Conservation (phyloP, 352 stramenopile species). For the Pythium monospermum region DNA sequence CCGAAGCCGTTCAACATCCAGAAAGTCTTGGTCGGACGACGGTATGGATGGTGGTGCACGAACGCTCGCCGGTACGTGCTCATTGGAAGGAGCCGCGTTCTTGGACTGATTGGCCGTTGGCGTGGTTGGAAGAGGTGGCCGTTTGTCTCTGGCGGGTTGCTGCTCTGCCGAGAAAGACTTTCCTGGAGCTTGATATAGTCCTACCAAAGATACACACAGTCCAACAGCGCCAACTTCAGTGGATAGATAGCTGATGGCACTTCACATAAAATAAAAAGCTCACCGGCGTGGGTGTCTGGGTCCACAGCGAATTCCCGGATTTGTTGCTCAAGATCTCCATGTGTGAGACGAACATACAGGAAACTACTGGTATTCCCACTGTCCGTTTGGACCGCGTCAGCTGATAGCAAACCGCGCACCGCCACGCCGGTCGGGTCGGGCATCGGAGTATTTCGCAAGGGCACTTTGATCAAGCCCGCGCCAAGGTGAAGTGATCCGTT, state of each 20-base stretch:
- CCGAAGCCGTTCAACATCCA: conserved; percentile 24
- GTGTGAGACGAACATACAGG: conserved; percentile 19
- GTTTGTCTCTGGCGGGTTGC: too few relatives aligned
- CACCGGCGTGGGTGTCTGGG: conserved; percentile 17
- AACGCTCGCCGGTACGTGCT: too few relatives aligned
- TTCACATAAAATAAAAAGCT: not conserved
- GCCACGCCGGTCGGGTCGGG: conserved; percentile 16
- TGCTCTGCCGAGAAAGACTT: too few relatives aligned
- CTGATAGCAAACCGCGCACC: not conserved
- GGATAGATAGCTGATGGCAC: not conserved
- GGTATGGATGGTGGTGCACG: too few relatives aligned
- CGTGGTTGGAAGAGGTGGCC: too few relatives aligned
- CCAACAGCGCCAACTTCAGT: not conserved
- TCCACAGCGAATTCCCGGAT: conserved; percentile 1
- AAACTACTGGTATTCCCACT: not conserved
- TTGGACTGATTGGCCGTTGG: too few relatives aligned
- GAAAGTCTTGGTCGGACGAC: conserved; percentile 9
- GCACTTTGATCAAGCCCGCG: conserved; percentile 22
- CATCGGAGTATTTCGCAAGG: conserved; percentile 17
- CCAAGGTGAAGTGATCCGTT: conserved; percentile 3
- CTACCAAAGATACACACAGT: too few relatives aligned
- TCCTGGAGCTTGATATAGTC: too few relatives aligned
- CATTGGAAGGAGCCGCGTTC: too few relatives aligned
- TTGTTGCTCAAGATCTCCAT: conserved; percentile 8
- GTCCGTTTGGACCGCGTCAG: not conserved